phyloP scores from a whole-genome alignment of 2,329 filamentous ascomycete genomes.

The Chrysoporthe deuterocubensis region DNA sequence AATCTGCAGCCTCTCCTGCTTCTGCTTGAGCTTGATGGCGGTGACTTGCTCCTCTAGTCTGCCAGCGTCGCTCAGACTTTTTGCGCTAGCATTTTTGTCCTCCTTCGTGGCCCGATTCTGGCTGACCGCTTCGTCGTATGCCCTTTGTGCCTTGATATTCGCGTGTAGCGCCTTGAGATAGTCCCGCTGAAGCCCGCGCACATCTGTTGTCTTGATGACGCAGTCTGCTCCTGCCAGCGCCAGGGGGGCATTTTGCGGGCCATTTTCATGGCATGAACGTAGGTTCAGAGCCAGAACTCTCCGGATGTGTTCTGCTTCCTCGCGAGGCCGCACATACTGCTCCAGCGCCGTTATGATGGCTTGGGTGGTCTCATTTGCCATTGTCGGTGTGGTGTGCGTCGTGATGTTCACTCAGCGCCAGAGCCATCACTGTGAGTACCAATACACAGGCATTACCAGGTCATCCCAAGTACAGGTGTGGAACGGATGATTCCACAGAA shows the following conservation, averaged over 20 bases:
- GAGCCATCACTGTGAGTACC: background rate
- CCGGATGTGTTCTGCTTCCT: constrained; percentile 61
- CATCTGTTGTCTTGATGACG: constrained; percentile 42
- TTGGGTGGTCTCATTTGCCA: constrained; percentile 41
- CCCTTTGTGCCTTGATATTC: constrained; percentile 55
- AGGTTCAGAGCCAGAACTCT: constrained; percentile 60
- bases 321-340: constrained; percentile 59
- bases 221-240: constrained; percentile 50
- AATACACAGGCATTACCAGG: background rate
- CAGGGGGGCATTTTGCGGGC: constrained; percentile 49
- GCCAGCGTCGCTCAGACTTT: constrained; percentile 19
- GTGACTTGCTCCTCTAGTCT: constrained; percentile 55
- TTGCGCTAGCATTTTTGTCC: constrained; percentile 25
- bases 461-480: background rate
- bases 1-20: constrained; percentile 53
- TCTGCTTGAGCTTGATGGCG: constrained; percentile 55
- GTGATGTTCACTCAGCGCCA: background rate
- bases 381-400: constrained; percentile 34
- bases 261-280: constrained; percentile 49
- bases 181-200: constrained; percentile 55
- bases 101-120: constrained; percentile 34
- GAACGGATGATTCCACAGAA: background rate
- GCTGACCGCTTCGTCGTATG: constrained; percentile 47
- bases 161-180: constrained; percentile 59
- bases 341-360: constrained; percentile 50